Conservation (phyloP, 1,139 yeast genomes). For the Arxiozyma heterogenica region DNA sequence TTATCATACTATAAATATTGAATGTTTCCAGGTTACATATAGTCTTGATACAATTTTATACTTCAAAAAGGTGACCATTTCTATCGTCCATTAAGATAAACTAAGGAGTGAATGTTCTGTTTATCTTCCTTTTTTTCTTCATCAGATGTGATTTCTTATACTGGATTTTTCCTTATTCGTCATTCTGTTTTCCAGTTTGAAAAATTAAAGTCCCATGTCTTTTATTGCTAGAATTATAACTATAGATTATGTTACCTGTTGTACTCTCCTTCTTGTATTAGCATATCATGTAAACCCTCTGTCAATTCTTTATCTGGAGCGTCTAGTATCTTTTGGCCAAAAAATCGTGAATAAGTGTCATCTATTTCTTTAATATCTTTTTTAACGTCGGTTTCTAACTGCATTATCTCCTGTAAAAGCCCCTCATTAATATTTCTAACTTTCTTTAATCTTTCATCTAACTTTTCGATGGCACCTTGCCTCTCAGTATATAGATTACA, state of each 20-base stretch:
- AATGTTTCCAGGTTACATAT: no score
- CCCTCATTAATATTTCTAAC: slow-evolving; percentile 24
- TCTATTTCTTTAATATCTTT: slow-evolving; percentile 20
- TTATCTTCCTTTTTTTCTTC: no score
- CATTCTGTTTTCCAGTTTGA: background rate
- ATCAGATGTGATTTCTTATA: background rate
- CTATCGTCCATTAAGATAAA: background rate
- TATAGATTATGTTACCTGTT: background rate
- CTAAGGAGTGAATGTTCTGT: no score
- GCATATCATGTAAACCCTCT: slow-evolving; percentile 24
- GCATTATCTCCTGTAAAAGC: slow-evolving; percentile 20
- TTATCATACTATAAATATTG: background rate
- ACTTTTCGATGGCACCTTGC: slow-evolving; percentile 21
- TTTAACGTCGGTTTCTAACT: slow-evolving; percentile 20
- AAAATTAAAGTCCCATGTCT: background rate
- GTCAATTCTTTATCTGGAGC: slow-evolving; percentile 20
- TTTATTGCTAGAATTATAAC: no score
- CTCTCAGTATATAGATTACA: slow-evolving; percentile 31
- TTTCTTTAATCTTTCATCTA: slow-evolving; percentile 24
- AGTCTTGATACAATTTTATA: background rate
- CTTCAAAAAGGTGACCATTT: no score
- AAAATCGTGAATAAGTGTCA: slow-evolving; percentile 14
- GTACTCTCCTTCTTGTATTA: slow-evolving; percentile 20
- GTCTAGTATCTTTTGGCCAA: slow-evolving; percentile 20
- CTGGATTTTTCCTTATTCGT: background rate